These are phyloP conservation scores for Fusarium denticulatum DNA, from an alignment of 2,329 filamentous ascomycete species.

Conservation along the genomic window DNA sequence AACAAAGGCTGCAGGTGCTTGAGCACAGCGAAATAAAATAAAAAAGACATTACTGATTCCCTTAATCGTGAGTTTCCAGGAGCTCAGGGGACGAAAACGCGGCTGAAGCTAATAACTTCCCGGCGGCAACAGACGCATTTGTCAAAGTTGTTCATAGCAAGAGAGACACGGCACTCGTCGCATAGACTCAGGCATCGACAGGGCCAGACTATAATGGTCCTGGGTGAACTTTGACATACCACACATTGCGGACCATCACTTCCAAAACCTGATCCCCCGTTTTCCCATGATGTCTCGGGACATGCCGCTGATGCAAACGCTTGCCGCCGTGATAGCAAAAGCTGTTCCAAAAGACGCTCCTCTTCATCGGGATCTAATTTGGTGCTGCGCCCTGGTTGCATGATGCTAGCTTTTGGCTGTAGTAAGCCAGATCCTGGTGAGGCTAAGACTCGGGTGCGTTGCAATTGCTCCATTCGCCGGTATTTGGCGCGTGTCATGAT, in stretches of 20 bases:
- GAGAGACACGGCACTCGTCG: constrained; percentile 91
- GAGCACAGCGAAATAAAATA: not conserved
- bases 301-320: constrained; percentile 14
- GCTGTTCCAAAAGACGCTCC: constrained; percentile 67
- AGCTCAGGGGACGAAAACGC: constrained; percentile 80
- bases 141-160: constrained; percentile 97
- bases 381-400: constrained; percentile 36
- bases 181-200: constrained; percentile 94
- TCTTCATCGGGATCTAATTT: constrained; percentile 68
- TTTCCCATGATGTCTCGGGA: constrained; percentile 65
- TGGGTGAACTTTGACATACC: constrained; percentile 86
- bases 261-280: constrained; percentile 78
- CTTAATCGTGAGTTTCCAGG: not conserved
- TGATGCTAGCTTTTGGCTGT: constrained; percentile 17
- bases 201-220: constrained; percentile 94
- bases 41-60: not conserved
- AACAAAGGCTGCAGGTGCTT: constrained; percentile 43
- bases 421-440: constrained; percentile 42
- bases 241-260: constrained; percentile 84
- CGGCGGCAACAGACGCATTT: constrained; percentile 94
- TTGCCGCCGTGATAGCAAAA: constrained; percentile 64
- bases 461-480: constrained; percentile 71
- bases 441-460: constrained; percentile 71
- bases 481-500: constrained; percentile 87
- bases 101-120: constrained; percentile 87